Conservation (phyloP, 495 filamentous ascomycete genomes). For the Physcia stellaris region DNA sequence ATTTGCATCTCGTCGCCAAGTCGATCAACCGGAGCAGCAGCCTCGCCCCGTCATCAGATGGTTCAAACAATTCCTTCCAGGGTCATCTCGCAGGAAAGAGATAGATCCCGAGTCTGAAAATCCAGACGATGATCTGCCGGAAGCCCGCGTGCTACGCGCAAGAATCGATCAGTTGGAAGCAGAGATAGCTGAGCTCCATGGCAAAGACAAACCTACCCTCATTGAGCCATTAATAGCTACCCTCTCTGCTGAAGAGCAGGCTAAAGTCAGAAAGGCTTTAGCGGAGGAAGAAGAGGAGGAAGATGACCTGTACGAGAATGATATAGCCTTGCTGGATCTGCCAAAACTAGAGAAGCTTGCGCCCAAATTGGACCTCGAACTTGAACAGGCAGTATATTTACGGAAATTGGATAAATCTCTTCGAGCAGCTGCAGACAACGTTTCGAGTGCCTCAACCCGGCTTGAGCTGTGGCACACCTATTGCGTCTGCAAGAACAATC, state of each 20-base stretch:
- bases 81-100: constrained; percentile 18
- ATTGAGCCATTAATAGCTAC: constrained; percentile 20
- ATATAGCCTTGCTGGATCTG: constrained; percentile 22
- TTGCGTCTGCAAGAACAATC: constrained; percentile 30
- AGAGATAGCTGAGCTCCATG: constrained; percentile 36
- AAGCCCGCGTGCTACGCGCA: constrained; percentile 29
- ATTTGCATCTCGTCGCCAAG: constrained; percentile 1
- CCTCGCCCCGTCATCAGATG: constrained; percentile 13
- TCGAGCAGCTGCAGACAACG: constrained; percentile 9
- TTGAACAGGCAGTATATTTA: constrained; percentile 10
- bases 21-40: neutral
- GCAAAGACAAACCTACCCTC: constrained; percentile 14
- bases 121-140: constrained; percentile 33
- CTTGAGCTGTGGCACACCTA: constrained; percentile 27
- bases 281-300: constrained; percentile 16
- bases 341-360: constrained; percentile 10
- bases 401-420: constrained; percentile 16
- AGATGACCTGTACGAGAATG: constrained; percentile 19
- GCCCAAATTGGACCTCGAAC: constrained; percentile 13
- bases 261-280: constrained; percentile 3
- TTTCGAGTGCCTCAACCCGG: constrained; percentile 8
- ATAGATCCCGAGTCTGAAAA: constrained; percentile 42
- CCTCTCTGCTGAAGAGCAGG: constrained; percentile 30
- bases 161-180: constrained; percentile 37
- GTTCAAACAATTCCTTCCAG: constrained; percentile 14